Evolutionary conservation across 2,329 filamentous ascomycete genomes (phyloP), one percentile per base, ranked within the genome.

Genomic region (Pyrenophora tritici-repentis): DNA sequence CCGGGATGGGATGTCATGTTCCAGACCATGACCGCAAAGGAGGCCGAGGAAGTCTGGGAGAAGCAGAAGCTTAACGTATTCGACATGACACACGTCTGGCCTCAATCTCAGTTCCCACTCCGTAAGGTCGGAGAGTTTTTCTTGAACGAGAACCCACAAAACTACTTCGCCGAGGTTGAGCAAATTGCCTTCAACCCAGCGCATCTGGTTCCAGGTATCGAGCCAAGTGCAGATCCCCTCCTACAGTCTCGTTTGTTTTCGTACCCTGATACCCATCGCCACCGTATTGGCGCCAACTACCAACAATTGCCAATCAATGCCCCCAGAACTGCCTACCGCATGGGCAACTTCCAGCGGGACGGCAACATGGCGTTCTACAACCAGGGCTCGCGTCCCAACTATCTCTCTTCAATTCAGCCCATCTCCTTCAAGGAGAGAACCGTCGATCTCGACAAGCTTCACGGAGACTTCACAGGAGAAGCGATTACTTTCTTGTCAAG

Each of bases 171-270:
- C 57, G 83, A 88, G 62, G 86, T 89, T 42, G 86, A 90, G 75
- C 86, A 89, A 67, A 80, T 83, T 14, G 84, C 86, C 2, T 90
- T 88, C 79, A 85, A 81, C 53, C 86, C 87, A 33, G 80, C 84
- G 6, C 85, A 89, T 67, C 73, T 89, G 71, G 79, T 84, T 3
- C 86, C 86, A 3, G 86, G 86, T 45, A 83, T 87, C 49, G 86
- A 89, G 72, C 83, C 86, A 12, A 87, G 86, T 8, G 85, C 85
- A 56, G 87, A 90, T 61, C 86, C 86, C 1, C 85, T 89, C 32
- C 77, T 89, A 3, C 86, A 89, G 71, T 83, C 82, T 33, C 84
- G 86, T 48, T 79, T 89, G 34, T 89, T 89, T 78, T 88, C 85
- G 1, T 89, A 89, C 74, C 83, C 85, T 9, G 86, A 89, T 65